These are phyloP conservation scores for Colletotrichum kahawae DNA, from an alignment of 2,329 filamentous ascomycete genomes.

Conservation along the genomic window DNA sequence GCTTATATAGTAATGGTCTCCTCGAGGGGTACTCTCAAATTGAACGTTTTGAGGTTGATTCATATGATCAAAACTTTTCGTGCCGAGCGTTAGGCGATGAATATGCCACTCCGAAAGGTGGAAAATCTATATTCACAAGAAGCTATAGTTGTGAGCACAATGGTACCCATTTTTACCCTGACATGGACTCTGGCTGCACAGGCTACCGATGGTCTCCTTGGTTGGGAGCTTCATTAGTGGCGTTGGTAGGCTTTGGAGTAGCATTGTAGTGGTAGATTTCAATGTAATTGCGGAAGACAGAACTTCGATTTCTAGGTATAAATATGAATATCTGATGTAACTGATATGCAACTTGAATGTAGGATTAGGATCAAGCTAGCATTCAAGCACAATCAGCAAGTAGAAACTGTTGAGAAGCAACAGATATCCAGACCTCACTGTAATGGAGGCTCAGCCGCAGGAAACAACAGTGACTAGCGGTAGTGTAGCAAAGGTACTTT, in stretches of 20 bases:
- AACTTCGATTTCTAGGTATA: background rate
- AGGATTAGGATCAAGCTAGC: background rate
- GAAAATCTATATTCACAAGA: background rate
- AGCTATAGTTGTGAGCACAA: background rate
- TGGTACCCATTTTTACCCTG: background rate
- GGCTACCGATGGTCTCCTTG: background rate
- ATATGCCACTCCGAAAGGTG: background rate
- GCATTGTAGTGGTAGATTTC: background rate
- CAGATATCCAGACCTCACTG: background rate
- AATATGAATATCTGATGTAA: background rate
- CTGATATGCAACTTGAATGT: background rate
- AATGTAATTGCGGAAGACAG: background rate
- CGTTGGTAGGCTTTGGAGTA: background rate
- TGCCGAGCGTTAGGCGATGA: background rate
- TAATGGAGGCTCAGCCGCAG: background rate
- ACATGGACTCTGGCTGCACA: background rate
- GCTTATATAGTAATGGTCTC: background rate
- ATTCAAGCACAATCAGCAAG: background rate
- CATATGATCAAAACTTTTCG: background rate
- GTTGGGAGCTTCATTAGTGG: background rate
- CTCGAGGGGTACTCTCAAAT: background rate
- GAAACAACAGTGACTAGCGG: background rate
- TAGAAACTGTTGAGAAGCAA: background rate
- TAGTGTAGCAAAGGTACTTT: background rate
- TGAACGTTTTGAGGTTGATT: background rate